These are phyloP conservation scores for Penicillium italicum DNA, from an alignment of 2,329 filamentous ascomycete genomes.

Conservation along the genomic window DNA sequence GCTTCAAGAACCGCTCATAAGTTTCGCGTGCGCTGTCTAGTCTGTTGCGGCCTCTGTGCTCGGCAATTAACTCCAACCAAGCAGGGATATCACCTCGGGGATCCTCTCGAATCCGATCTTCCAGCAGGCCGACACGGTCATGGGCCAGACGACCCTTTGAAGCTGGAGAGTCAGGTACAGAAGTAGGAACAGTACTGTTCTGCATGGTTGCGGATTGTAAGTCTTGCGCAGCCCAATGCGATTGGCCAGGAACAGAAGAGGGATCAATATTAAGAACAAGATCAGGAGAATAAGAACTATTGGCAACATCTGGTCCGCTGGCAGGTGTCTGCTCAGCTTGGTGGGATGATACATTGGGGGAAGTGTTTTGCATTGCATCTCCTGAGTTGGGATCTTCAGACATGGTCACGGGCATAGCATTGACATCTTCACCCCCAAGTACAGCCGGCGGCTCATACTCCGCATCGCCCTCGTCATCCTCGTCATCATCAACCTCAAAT, in stretches of 20 bases:
- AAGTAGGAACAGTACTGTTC: constrained; percentile 39
- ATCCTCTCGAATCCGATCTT: constrained; percentile 88
- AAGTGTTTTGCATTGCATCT: constrained; percentile 54
- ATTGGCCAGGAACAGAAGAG: constrained; percentile 36
- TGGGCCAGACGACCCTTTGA: constrained; percentile 59
- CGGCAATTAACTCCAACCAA: constrained; percentile 82
- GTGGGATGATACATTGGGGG: constrained; percentile 60
- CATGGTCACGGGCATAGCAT: constrained; percentile 48
- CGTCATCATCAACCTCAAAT: constrained; percentile 62
- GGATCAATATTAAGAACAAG: constrained; percentile 45
- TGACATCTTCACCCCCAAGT: constrained; percentile 49
- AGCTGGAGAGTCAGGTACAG: constrained; percentile 45
- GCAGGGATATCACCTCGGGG: constrained; percentile 88
- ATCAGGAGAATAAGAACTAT: constrained; percentile 50
- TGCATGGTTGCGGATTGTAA: constrained; percentile 30
- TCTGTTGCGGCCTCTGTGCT: constrained; percentile 77
- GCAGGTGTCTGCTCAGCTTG: constrained; percentile 52
- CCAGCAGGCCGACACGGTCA: constrained; percentile 74
- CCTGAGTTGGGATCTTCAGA: constrained; percentile 54
- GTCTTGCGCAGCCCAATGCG: constrained; percentile 36
- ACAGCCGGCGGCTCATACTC: constrained; percentile 55
- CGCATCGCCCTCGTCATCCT: constrained; percentile 50
- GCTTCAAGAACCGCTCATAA: constrained; percentile 80
- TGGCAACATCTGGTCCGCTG: constrained; percentile 48
- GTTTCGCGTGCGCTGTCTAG: constrained; percentile 73